Conservation (phyloP, 2,329 filamentous ascomycete genomes). For the Fusarium penzigii region DNA sequence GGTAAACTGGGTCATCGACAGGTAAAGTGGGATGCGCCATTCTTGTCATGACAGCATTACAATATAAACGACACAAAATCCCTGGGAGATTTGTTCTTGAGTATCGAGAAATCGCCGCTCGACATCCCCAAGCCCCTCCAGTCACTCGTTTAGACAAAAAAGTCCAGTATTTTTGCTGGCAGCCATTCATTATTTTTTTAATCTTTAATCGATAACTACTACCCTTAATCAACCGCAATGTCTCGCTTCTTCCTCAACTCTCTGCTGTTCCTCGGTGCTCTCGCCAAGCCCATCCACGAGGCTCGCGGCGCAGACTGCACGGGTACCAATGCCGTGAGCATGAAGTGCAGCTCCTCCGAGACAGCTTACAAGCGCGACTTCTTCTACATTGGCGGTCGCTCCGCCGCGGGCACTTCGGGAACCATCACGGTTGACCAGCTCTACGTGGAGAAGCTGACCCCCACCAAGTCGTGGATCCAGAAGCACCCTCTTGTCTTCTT, state of each 20-base stretch:
- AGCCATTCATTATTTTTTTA: slow-evolving; percentile 3
- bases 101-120: too few relatives aligned
- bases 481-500: slow-evolving; percentile 20
- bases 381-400: slow-evolving; percentile 18
- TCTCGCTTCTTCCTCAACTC: slow-evolving; percentile 11
- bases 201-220: too few relatives aligned
- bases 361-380: slow-evolving; percentile 16
- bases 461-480: background rate
- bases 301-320: slow-evolving; percentile 2
- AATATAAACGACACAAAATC: slow-evolving; percentile 4
- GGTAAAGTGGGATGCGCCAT: too few relatives aligned
- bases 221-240: slow-evolving; percentile 2
- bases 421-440: slow-evolving; percentile 19
- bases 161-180: background rate
- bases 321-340: slow-evolving; percentile 13
- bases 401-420: slow-evolving; percentile 7
- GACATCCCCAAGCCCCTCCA: background rate
- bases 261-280: slow-evolving; percentile 7
- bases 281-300: slow-evolving; percentile 5
- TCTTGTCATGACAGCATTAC: background rate
- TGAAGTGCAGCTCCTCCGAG: slow-evolving; percentile 12
- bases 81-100: background rate
- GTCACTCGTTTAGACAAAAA: slow-evolving; percentile 1
- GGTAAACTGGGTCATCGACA: too few relatives aligned
- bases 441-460: slow-evolving; percentile 20